These are phyloP conservation scores for Kluyveromyces aestuarii DNA, from an alignment of 805 yeast genomes.

Conservation along the genomic window DNA sequence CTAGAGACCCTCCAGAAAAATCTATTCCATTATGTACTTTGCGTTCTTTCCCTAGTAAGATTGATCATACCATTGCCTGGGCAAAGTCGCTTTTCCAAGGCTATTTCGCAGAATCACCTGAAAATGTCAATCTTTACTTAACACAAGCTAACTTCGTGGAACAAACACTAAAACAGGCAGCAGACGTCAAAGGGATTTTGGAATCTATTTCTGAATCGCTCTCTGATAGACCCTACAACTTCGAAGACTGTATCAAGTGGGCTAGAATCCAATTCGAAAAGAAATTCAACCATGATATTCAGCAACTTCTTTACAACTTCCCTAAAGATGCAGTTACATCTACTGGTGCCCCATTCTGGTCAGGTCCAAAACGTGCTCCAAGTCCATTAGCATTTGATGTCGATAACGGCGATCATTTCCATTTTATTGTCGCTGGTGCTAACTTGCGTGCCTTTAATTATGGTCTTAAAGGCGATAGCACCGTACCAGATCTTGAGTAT, in stretches of 20 bases:
- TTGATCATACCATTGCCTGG: slow-evolving; percentile 99
- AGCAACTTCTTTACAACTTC: slow-evolving; percentile 87
- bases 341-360: slow-evolving; percentile 91
- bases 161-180: slow-evolving; percentile 80
- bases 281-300: slow-evolving; percentile 76
- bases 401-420: slow-evolving; percentile 65
- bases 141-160: slow-evolving; percentile 91
- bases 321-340: slow-evolving; percentile 91
- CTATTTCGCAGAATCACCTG: slow-evolving; percentile 83
- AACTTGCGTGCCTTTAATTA: slow-evolving; percentile 83
- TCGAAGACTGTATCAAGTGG: slow-evolving; percentile 94
- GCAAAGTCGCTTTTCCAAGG: slow-evolving; percentile 93
- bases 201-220: slow-evolving; percentile 73
- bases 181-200: slow-evolving; percentile 81
- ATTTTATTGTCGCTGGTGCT: slow-evolving; percentile 83
- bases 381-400: slow-evolving; percentile 72
- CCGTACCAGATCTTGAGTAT: slow-evolving; percentile 36
- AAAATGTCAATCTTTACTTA: slow-evolving; percentile 83
- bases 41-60: slow-evolving; percentile 95
- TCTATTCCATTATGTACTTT: slow-evolving; percentile 95
- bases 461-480: slow-evolving; percentile 72
- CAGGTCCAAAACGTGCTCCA: slow-evolving; percentile 96
- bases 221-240: slow-evolving; percentile 73
- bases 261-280: slow-evolving; percentile 83
- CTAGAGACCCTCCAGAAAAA: slow-evolving; percentile 98